Base-by-base conservation (phyloP, 2,329 filamentous ascomycete species). In the Colletotrichum lindemuthianum region DNA sequence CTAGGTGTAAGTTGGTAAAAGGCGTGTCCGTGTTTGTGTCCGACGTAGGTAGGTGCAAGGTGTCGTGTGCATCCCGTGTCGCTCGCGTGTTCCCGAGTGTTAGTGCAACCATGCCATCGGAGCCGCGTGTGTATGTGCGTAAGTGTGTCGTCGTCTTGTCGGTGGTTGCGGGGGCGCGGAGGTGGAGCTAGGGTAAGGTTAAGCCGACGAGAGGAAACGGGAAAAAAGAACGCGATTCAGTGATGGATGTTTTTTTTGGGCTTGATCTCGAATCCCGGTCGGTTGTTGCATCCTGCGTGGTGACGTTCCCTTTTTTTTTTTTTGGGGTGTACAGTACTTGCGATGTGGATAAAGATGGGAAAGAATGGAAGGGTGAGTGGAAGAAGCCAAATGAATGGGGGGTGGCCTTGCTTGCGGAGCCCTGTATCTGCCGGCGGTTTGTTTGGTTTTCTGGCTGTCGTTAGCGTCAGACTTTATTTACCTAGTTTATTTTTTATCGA, bases 21-120 rank as follows among this genome's bases (percentile, higher is more conserved):
- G 5, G 24, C 24, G 24, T 24, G 24, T 5, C 5, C 4, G 44
- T 4, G 44, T 7, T 43, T n/a, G 33, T 47, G 16, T 13, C 8
- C 15, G 7, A 24, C 2, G 24, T 13, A 34, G 11, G 45, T 32
- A 24, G 24, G 24, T 24, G 24, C 24, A 24, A 24, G 24, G 45
- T 34, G 24, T n/a, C 8, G 33, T 15, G 33, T 12, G 44, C 16
- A 24, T 44, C 44, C 15, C 44, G 44, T 47, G 44, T 47, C 24
- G 24, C 24, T 47, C 44, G 15, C 44, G 44, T 13, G 32, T 15
- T 24, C 13, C 16, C 15, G 44, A 9, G n/a, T 33, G 10, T 33
- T 47, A 47, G 44, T 47, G 44, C 44, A 47, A 49, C 33, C 47
- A 13, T 12, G 15, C 33, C 8, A 13, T 49, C 47, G 47, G 47